Base-by-base conservation (phyloP, 2,329 filamentous ascomycete species). In the Fusarium neocosmosporiellum region DNA sequence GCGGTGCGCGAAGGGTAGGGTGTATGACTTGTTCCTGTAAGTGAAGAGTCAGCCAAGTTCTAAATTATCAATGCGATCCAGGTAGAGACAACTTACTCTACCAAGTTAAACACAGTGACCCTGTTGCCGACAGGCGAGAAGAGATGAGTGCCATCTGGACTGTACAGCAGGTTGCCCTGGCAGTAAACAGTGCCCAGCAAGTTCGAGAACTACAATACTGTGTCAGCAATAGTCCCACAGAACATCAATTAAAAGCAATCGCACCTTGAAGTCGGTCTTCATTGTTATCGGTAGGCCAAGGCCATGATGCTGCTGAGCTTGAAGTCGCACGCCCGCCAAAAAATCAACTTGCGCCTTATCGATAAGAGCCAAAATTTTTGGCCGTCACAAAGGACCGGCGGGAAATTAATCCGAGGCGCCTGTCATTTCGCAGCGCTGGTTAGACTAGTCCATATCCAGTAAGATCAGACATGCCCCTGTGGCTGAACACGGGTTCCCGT, bases 251-350 rank as follows among this genome's bases (percentile, higher is more conserved):
- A 3, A 39, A 39, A 46, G n/a, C 11, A 61, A 67, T 66, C 83
- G 72, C 84, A 97, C 96, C 91, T 96, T 97, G 84, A 98, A 99
- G 85, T 98, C 96, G 76, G 95, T 98, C 93, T 98, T 99, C 96
- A 99, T 99, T 82, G 84, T 91, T 81, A 84, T 91, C 81, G 83
- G 75, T 75, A 78, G 78, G 78, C 80, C 81, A 83, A 82, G 71
- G 78, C 81, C 81, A 83, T 83, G 73, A 78, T 80, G 67, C 64
- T 75, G 71, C 66, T 71, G 60, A 65, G 59, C 69, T 75, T 59
- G 63, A 70, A 76, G 71, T 75, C 72, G 73, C 66, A 75, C 63
- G 69, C 71, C 71, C 20, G 63, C 68, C 77, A 81, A 82, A 74
- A 81, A 79, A 76, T 78, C 74, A 69, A 77, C 63, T 74, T 71